Evolutionary conservation across 148 eudicot species (phyloP), one percentile per base, ranked within the genome.

Genomic region (Fagopyrum esculentum): DNA sequence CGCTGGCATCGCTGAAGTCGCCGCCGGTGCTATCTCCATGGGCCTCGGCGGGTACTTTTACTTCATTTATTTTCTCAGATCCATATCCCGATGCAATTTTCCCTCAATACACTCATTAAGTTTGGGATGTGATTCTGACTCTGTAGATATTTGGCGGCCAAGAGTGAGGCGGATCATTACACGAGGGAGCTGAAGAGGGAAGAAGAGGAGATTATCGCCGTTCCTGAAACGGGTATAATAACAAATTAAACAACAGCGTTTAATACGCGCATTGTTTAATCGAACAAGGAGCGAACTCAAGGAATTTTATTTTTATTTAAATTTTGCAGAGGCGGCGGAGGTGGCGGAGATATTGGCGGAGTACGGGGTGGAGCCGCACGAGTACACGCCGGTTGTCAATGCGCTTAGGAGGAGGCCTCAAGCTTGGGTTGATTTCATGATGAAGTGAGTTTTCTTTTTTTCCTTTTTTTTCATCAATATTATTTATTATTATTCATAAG

Each of bases 391-490:
- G 0, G 96, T 94, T 11, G 97, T 94, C 45, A 90, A 87, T 80
- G 91, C 97, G 57, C 87, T 94, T 7, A 84, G 92, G 82, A 87
- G 89, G 80, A 89, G 84, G 73, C 98, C 98, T 3, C 85, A 91
- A 80, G 97, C 98, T 66, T 94, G 98, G 98, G 96, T 94, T 73
- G 96, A 94, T 75, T 94, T 94, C 52, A 94, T 94, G 98, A 94
- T 94, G 98, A 94, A 94, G 98, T 93, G 72, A 82, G 94, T 87
- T 68, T 4, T 30, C 26, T 22, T 22, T 22, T n/a, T n/a, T n/a
- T n/a, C n/a, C n/a, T n/a, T n/a, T n/a, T n/a, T n/a, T 22, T 22
- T 22, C 26, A 22, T 22, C 26, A 22, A 22, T 22, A 22, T 22
- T 22, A 22, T 22, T 22, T 22, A 22, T 22, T 22, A 22, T 22